These are phyloP conservation scores for Conidiobolus incongruus DNA, from an alignment of 371 early-diverging fungal genomes.

Conservation along the genomic window DNA sequence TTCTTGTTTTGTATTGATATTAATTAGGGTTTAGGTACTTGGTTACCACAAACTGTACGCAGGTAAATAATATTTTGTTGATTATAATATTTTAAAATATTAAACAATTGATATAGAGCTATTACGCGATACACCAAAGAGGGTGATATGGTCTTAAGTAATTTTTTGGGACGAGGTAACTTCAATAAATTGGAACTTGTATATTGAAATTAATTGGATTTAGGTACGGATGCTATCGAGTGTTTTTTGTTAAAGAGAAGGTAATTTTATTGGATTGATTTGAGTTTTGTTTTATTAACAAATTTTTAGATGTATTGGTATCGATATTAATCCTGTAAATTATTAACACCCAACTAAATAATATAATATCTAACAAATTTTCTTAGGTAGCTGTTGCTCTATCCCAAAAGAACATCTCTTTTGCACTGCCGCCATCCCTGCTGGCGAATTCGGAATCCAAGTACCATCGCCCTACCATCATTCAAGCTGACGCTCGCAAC, in stretches of 20 bases:
- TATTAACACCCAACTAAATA: too few species aligned
- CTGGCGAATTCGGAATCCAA: too few species aligned
- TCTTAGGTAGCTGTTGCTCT: conserved; percentile 51
- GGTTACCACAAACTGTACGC: conserved; percentile 81
- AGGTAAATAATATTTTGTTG: conserved; percentile 15
- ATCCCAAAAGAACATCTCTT: conserved; percentile 64
- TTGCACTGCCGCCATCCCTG: conserved; percentile 41
- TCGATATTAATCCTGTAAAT: conserved; percentile 71
- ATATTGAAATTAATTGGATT: background rate
- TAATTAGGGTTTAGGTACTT: conserved; percentile 30
- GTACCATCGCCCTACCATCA: conserved; percentile 55
- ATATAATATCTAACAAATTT: too few species aligned
- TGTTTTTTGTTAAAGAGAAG: conserved; percentile 54
- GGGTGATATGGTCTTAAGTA: conserved; percentile 62
- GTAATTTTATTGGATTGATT: conserved; percentile 10
- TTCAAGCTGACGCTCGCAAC: conserved; percentile 51
- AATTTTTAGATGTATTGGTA: conserved; percentile 49
- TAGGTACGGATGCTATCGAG: conserved; percentile 78
- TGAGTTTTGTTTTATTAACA: background rate
- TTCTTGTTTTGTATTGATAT: background rate
- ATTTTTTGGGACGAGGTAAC: conserved; percentile 67
- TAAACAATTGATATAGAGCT: conserved; percentile 18
- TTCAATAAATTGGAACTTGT: background rate
- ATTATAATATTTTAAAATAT: background rate
- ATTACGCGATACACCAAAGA: conserved; percentile 45